Base-by-base conservation (phyloP, 2,329 filamentous ascomycete species). In the Waltergamsia citrina region DNA sequence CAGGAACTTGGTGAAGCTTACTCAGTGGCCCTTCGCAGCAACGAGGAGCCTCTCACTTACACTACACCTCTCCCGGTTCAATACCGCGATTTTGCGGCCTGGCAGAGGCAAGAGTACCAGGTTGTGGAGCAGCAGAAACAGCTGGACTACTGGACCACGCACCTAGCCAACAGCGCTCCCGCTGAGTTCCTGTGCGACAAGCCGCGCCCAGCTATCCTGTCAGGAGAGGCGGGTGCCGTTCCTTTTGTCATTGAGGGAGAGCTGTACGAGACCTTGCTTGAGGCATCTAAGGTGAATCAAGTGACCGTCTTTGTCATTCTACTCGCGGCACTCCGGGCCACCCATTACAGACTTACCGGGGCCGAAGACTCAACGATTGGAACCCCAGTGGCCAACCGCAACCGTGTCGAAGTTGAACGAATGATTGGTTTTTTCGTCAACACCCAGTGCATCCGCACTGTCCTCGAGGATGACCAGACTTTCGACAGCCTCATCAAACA, bases 161-260 rank as follows among this genome's bases (percentile, higher is more conserved):
- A 34, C 21, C 35, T 37, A 3, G 32, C 38, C 15, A 31, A 19
- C 5, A 33, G 31, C 15, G 16, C 34, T n/a, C 19, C 34, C 16
- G 22, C 31, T 4, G 39, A 42, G 31, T 38, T 56, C 5, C 47
- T 63, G 8, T 58, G 58, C 5, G 62, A 66, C 37, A 51, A 8
- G 53, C 52, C 1, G 29, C 42, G 4, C 50, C 36, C 36, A 20
- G 14, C 22, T 6, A 30, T 17, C 6, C 23, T 36, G 15, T 33
- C 37, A 14, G 28, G 37, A 19, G 11, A 14, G 10, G 30, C 29
- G 11, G 14, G 17, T 3, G n/a, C 18, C 3, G 29, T 40, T 14
- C 10, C 30, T 2, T 14, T 43, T 6, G 7, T 9, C 4, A 27
- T 50, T 7, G 38, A 38, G 9, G 29, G 29, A 4, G 5, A 17